Evolutionary conservation across 129 eudicot species (phyloP), one percentile per base, ranked within the genome.

Genomic region (Tanacetum coccineum): DNA sequence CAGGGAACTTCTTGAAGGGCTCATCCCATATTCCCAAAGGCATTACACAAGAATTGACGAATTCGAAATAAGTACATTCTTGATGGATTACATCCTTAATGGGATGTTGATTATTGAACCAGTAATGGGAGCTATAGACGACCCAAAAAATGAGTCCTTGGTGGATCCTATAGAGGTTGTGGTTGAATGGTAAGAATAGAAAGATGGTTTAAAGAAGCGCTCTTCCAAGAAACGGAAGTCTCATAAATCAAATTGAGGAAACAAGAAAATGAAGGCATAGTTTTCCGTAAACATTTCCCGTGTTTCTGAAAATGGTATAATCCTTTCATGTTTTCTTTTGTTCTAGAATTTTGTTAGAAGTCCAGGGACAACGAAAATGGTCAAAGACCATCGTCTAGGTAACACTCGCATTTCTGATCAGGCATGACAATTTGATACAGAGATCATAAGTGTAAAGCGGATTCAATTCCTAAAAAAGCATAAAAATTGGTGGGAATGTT

Each of bases 1-100:
- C n/a, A n/a, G 90, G 50, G 99, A 89, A 83, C 74, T 93, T 53
- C 83, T 93, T 56, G 95, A 93, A n/a, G n/a, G n/a, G n/a, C n/a
- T n/a, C n/a, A n/a, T n/a, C n/a, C n/a, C n/a, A n/a, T n/a, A n/a
- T n/a, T 82, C 92, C 13, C 95, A 86, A 67, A 86, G 96, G 78
- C 99, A 88, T 71, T 93, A 74, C 79, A 93, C 79, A 64, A 77
- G 95, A 78, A 81, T 93, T 61, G 95, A 88, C 17, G 79, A 93
- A 81, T 65, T 93, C 63, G 87, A 88, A 74, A 81, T 90, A 68
- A 86, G 95, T 73, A 77, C 85, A 57, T 86, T 76, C 71, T 72
- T 93, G 59, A 68, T 93, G 83, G 95, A 89, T 70, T 93, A 84
- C 59, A 86, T 93, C 11, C 82, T 86, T 40, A 76, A 83, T 20